A percentile compares a stretch with the other conserved stretches of the same genome.
Conservation (phyloP, 345 rosid species). For the Litchi chinensis region DNA sequence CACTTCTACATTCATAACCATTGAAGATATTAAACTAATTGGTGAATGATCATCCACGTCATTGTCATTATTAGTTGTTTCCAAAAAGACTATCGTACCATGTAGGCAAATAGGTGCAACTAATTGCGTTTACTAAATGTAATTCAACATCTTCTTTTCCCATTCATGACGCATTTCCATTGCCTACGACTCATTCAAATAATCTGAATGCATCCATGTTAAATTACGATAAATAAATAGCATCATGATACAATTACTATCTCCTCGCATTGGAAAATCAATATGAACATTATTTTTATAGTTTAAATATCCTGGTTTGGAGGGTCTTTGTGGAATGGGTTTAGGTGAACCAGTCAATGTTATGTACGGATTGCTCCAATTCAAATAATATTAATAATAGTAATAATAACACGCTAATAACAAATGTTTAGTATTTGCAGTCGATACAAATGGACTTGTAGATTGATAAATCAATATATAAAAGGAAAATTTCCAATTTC, state of each 20-base stretch:
- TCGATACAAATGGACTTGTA: not conserved
- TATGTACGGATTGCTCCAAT: not conserved
- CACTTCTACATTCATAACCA: not conserved
- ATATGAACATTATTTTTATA: too few species aligned
- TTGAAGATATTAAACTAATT: not conserved
- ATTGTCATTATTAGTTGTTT: not conserved
- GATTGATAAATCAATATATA: not conserved
- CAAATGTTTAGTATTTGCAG: too few species aligned
- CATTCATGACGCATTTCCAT: not conserved
- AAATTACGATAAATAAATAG: not conserved
- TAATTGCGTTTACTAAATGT: not conserved
- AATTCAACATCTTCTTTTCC: not conserved
- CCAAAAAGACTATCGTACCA: not conserved
- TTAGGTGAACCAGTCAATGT: too few species aligned
- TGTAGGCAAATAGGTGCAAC: conserved; percentile 22
- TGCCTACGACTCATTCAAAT: not conserved
- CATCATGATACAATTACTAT: too few species aligned
- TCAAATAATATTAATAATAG: too few species aligned
- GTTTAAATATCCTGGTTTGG: not conserved
- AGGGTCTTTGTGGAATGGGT: not conserved
- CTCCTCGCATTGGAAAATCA: not conserved
- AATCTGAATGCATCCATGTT: not conserved
- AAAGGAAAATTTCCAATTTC: too few species aligned
- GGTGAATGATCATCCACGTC: not conserved
- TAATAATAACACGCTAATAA: too few species aligned